Evolutionary conservation across 805 yeast genomes (phyloP).

Genomic region (Kluyveromyces wickerhamii): DNA sequence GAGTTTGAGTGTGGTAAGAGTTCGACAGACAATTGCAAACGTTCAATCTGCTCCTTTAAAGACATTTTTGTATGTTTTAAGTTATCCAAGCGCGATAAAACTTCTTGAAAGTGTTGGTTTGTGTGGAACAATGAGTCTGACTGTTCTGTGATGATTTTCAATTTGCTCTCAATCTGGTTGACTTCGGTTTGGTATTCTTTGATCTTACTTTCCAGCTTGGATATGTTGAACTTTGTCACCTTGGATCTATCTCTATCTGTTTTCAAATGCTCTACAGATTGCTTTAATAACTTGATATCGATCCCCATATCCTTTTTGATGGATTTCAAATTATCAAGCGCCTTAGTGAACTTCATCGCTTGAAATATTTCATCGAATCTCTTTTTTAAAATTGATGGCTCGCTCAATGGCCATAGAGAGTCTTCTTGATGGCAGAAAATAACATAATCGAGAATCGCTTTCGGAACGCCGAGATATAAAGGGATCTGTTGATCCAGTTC

Average conservation of each 20-base stretch:
- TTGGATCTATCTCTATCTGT: constrained; percentile 68
- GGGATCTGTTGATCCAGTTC: constrained; percentile 84
- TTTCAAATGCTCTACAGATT: constrained; percentile 68
- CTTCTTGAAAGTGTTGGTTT: constrained; percentile 74
- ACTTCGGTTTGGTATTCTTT: constrained; percentile 42
- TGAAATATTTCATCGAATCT: constrained; percentile 95
- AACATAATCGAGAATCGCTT: constrained; percentile 82
- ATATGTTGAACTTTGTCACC: constrained; percentile 42
- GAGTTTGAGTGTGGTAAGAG: constrained; percentile 27
- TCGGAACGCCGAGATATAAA: constrained; percentile 75
- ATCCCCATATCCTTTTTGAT: constrained; percentile 69
- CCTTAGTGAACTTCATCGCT: constrained; percentile 87
- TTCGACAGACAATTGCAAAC: constrained; percentile 32
- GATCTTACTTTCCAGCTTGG: constrained; percentile 37
- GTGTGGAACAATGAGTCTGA: constrained; percentile 60
- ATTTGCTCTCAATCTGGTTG: constrained; percentile 38
- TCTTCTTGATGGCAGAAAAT: constrained; percentile 98
- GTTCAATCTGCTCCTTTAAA: constrained; percentile 41
- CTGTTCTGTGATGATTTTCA: constrained; percentile 47
- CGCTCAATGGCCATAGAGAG: constrained; percentile 91
- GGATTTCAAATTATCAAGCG: constrained; percentile 67
- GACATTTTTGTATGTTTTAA: constrained; percentile 41
- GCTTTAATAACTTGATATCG: constrained; percentile 69
- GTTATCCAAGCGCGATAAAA: constrained; percentile 54
- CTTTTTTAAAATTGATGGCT: constrained; percentile 81